Conservation (phyloP, 176 grass and related monocot genomes). For the Juncus inflexus region DNA sequence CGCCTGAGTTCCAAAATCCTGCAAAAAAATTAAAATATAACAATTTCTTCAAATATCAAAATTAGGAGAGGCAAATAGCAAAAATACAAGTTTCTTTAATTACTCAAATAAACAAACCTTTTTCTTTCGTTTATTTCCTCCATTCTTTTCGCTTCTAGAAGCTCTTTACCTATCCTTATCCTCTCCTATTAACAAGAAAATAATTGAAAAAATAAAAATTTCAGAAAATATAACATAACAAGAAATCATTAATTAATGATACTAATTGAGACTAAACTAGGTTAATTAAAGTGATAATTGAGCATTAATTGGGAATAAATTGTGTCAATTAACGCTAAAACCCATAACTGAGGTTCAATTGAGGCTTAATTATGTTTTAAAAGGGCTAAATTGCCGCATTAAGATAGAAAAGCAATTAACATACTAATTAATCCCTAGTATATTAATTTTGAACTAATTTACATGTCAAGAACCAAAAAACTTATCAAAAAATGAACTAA, state of each 20-base stretch:
- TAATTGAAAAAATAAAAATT: not conserved
- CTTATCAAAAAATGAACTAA: not conserved
- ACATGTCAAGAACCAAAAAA: constrained; percentile 1
- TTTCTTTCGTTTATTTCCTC: constrained; percentile 96
- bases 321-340: no score
- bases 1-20: constrained; percentile 83
- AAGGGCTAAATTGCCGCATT: no score
- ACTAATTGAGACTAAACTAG: no score
- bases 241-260: no score
- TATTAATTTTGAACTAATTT: not conserved
- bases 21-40: not conserved
- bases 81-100: constrained; percentile 12
- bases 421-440: no score
- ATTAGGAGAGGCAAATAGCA: not conserved
- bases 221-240: not conserved
- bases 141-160: constrained; percentile 94
- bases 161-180: constrained; percentile 88
- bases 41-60: not conserved
- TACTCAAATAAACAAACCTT: constrained; percentile 40
- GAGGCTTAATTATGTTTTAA: no score
- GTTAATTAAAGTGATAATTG: no score
- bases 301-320: no score
- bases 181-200: constrained; percentile 47
- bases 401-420: no score
- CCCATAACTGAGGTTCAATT: no score